Evolutionary conservation across 208 protist genomes (phyloP).

Genomic region (Leptomonas pyrrhocoris): DNA sequence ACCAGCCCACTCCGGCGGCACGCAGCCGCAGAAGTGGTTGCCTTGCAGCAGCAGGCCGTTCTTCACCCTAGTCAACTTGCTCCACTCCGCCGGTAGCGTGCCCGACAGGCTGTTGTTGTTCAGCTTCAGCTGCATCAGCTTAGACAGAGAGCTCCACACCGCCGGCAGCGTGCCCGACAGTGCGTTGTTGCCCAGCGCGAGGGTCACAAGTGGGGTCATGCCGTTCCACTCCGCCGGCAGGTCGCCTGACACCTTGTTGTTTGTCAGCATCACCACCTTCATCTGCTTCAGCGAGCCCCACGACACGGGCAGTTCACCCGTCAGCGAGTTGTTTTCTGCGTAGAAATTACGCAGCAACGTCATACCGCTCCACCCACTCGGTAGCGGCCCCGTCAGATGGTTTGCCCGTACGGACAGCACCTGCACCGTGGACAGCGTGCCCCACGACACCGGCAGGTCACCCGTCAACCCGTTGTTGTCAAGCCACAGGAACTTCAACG

Average conservation of each 20-base stretch:
- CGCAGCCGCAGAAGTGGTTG: too few relatives aligned
- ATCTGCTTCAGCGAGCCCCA: not conserved
- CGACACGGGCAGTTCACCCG: not conserved
- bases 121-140: not conserved
- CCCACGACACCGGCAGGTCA: not conserved
- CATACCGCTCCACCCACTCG: not conserved
- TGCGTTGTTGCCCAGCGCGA: not conserved
- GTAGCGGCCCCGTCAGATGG: not conserved
- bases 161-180: conserved; percentile 4
- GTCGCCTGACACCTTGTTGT: not conserved
- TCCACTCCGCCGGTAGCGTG: not conserved
- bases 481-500: not conserved
- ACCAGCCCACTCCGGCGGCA: too few relatives aligned
- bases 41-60: too few relatives aligned
- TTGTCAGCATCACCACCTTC: not conserved
- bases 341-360: conserved; percentile 5
- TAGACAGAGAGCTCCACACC: not conserved
- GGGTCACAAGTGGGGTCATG: not conserved
- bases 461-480: not conserved
- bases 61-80: not conserved
- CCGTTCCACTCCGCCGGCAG: not conserved
- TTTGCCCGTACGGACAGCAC: too few relatives aligned
- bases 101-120: not conserved
- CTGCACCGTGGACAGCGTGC: too few relatives aligned
- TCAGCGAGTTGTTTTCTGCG: not conserved